Evolutionary conservation across 768 basidiomycete genomes (phyloP).

Genomic region (Auricularia sp.): DNA sequence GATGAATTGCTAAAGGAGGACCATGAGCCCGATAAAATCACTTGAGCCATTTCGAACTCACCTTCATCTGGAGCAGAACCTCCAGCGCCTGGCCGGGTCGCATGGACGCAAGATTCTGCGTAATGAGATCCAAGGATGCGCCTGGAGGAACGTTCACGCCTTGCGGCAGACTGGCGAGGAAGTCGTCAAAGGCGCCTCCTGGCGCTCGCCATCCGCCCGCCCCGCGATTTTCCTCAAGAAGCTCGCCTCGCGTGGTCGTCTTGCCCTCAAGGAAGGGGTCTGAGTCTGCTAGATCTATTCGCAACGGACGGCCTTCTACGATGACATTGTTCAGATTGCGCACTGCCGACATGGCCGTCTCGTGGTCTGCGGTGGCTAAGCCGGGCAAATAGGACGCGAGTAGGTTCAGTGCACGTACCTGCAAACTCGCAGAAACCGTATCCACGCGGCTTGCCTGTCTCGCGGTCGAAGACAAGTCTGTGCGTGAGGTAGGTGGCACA

Average conservation of each 20-base stretch:
- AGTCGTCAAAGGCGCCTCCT: slow-evolving; percentile 21
- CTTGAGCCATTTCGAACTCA: slow-evolving; percentile 25
- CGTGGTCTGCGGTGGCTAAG: slow-evolving; percentile 53
- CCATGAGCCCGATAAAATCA: slow-evolving; percentile 3
- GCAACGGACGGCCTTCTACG: slow-evolving; percentile 83
- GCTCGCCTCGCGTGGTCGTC: slow-evolving; percentile 76
- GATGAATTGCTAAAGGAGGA: slow-evolving; percentile 67
- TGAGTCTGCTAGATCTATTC: slow-evolving; percentile 90
- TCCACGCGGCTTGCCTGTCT: slow-evolving; percentile 89
- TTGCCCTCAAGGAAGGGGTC: slow-evolving; percentile 88
- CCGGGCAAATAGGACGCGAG: not conserved
- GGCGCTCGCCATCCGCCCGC: not conserved
- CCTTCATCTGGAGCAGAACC: slow-evolving; percentile 97
- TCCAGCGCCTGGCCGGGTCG: slow-evolving; percentile 80
- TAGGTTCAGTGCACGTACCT: slow-evolving; percentile 34
- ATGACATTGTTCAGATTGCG: slow-evolving; percentile 91
- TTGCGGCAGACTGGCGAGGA: slow-evolving; percentile 59
- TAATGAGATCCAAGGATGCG: slow-evolving; percentile 71
- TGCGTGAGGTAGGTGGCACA: not conserved
- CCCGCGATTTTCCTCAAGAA: slow-evolving; percentile 51
- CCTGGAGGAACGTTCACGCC: slow-evolving; percentile 71
- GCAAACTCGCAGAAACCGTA: slow-evolving; percentile 92
- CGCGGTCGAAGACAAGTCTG: slow-evolving; percentile 82
- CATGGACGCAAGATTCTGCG: slow-evolving; percentile 74
- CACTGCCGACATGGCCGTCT: slow-evolving; percentile 90